Conservation (phyloP, 805 yeast genomes). For the Grigorovia transvaalensis region DNA sequence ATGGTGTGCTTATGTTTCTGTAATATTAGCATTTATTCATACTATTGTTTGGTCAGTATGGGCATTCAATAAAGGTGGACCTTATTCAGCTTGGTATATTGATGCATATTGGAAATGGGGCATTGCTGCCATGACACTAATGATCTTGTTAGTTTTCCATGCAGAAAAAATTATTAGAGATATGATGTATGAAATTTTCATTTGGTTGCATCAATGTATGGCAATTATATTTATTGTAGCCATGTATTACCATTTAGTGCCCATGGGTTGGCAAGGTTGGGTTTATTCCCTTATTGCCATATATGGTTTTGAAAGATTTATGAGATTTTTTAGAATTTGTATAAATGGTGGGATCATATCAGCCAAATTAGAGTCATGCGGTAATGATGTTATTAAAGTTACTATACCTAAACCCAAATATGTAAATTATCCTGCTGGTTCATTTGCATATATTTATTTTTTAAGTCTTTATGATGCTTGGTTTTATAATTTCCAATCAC, state of each 20-base stretch:
- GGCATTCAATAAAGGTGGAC: conserved; percentile 32
- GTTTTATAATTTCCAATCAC: conserved; percentile 42
- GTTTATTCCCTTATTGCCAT: conserved; percentile 34
- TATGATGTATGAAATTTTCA: conserved; percentile 48
- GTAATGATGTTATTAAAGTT: conserved; percentile 33
- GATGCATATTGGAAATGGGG: conserved; percentile 42
- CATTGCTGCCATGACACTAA: conserved; percentile 34
- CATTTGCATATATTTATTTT: conserved; percentile 48
- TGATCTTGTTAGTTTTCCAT: conserved; percentile 37
- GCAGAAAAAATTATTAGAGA: conserved; percentile 44
- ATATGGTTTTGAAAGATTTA: conserved; percentile 43
- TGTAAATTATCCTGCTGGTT: conserved; percentile 46
- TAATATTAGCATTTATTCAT: conserved; percentile 45
- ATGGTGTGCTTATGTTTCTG: conserved; percentile 48
- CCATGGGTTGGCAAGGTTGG: conserved; percentile 44
- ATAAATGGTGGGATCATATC: conserved; percentile 19
- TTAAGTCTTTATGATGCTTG: conserved; percentile 42
- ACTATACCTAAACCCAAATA: conserved; percentile 32
- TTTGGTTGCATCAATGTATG: conserved; percentile 45
- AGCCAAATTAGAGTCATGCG: conserved; percentile 19
- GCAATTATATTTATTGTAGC: conserved; percentile 44
- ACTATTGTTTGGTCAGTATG: conserved; percentile 45
- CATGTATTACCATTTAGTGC: conserved; percentile 48
- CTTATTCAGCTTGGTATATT: conserved; percentile 32
- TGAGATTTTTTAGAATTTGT: conserved; percentile 35